phyloP scores from a whole-genome alignment of 441 rosid species.

The Bocquillonia castaneifolia region DNA sequence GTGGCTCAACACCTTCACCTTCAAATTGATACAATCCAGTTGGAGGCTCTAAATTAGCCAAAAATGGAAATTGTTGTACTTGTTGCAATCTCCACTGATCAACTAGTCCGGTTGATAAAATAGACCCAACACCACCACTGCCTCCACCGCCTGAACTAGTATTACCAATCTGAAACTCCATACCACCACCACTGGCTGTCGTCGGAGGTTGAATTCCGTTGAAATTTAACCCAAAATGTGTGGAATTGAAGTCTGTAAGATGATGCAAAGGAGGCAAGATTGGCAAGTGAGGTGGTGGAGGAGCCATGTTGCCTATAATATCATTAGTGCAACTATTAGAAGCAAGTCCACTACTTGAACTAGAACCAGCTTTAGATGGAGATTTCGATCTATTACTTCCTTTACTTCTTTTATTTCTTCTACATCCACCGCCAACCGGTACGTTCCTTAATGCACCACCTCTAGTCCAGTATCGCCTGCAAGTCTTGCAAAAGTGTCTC shows the following conservation, averaged over 20 bases:
- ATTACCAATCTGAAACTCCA: slow-evolving; percentile 30
- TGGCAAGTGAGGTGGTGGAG: slow-evolving; percentile 41
- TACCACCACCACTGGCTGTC: slow-evolving; percentile 18
- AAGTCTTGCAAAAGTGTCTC: slow-evolving; percentile 89
- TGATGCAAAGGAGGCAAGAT: slow-evolving; percentile 52
- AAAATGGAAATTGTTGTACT: slow-evolving; percentile 45
- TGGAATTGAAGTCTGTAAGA: slow-evolving; percentile 35
- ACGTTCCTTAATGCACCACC: slow-evolving; percentile 84
- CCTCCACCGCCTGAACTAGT: slow-evolving; percentile 25
- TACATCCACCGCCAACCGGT: slow-evolving; percentile 86
- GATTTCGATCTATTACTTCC: slow-evolving; percentile 48
- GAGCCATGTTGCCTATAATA: slow-evolving; percentile 36
- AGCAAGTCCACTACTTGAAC: slow-evolving; percentile 32
- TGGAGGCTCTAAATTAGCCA: slow-evolving; percentile 38
- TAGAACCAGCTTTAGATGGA: slow-evolving; percentile 34
- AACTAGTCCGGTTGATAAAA: slow-evolving; percentile 33
- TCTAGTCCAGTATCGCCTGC: slow-evolving; percentile 91
- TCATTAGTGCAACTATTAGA: slow-evolving; percentile 32
- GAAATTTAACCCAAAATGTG: slow-evolving; percentile 48
- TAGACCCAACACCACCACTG: slow-evolving; percentile 27
- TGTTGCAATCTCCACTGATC: slow-evolving; percentile 69
- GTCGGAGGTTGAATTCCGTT: slow-evolving; percentile 29
- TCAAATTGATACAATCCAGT: slow-evolving; percentile 53
- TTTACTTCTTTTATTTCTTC: slow-evolving; percentile 78
- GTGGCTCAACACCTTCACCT: slow-evolving; percentile 31